Evolutionary conservation across 495 filamentous ascomycete genomes (phyloP), one percentile per base, ranked within the genome.

Genomic region (Astrocystis sublimbata): DNA sequence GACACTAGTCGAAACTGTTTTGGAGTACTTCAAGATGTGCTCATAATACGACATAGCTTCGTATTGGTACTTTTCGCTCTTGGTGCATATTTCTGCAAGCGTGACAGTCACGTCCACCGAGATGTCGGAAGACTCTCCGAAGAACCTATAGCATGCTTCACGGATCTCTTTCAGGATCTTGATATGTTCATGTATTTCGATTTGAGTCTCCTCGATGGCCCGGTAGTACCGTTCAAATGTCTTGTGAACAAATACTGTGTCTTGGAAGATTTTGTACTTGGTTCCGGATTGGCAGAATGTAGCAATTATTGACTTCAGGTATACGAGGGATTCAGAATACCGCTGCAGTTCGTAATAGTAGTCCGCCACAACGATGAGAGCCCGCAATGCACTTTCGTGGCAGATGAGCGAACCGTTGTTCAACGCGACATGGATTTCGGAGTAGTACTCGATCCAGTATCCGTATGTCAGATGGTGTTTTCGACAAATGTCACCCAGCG

Each of bases 371-470:
- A 57, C 40, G 28, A 57, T 57, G 7, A 57, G 54, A 45, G 54
- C 54, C 6, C 54, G 54, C 17, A 57, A 23, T 10, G 54, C 54
- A 45, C 45, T 7, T 24, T 57, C 54, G 17, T 57, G 54, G 28
- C 38, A 57, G 38, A 57, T 33, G 24, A 38, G 54, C n/a, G 54
- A 23, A 17, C 54, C 54, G n/a, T 57, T 57, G 10, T 57, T 57
- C n/a, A 57, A n/a, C 8, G 38, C 35, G 12, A 57, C 40, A 28
- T 43, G 19, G 26, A 57, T 57, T 17, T 57, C 54, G 0, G 54
- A 57, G 26, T 57, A 57, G 15, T 57, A 57, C n/a, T 57, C 54
- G 15, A 57, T 57, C 54, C 54, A 57, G 24, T 57, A 57, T 7
- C 54, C 54, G 40, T 57, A 40, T 12, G 54, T 57, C 38, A 57